Evolutionary conservation across 75 land plant genomes (phyloP), one percentile per base, ranked within the genome.

Genomic region (Selaginella tamariscina): DNA sequence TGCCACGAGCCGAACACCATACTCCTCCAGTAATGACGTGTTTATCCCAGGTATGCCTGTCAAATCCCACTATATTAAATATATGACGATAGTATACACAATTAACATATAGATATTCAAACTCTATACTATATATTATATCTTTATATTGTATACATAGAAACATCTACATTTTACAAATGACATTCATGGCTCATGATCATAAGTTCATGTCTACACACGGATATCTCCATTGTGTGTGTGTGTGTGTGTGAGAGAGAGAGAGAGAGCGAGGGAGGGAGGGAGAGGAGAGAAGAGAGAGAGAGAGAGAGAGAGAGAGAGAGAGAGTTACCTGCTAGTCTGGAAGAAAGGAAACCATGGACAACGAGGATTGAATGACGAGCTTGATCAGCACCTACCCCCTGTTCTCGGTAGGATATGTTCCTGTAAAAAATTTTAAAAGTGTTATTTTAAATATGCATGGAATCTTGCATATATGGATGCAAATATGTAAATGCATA

Each of bases 1-100:
- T 9, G 62, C 62, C 24, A 59, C 62, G 23, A 59, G 62, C 8
- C 62, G 62, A 21, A 59, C 62, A 21, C 62, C 62, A 27, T 23
- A 59, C 8, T n/a, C n/a, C 2, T 59, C 62, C 9, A 59, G 62
- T 21, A 59, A n/a, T n/a, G 62, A 59, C 8, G 27, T 8, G 8
- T 59, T 59, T 2, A 59, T 59, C 8, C 62, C 62, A n/a, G 62
- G 26, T 9, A 23, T 59, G 8, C 26, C 62, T 23, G 21, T n/a
- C 2, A 39, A 15, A 5, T 39, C n/a, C n/a, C n/a, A n/a, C n/a
- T n/a, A n/a, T n/a, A n/a, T n/a, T n/a, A n/a, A n/a, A n/a, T n/a
- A n/a, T n/a, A n/a, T n/a, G n/a, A n/a, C 54, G 11, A 20, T 11
- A 49, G 20, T 20, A 49, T 20, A 49, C 11, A 49, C 54, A 49